Base-by-base conservation (phyloP, 2,329 filamentous ascomycete species). In the Elsinoe fawcettii region DNA sequence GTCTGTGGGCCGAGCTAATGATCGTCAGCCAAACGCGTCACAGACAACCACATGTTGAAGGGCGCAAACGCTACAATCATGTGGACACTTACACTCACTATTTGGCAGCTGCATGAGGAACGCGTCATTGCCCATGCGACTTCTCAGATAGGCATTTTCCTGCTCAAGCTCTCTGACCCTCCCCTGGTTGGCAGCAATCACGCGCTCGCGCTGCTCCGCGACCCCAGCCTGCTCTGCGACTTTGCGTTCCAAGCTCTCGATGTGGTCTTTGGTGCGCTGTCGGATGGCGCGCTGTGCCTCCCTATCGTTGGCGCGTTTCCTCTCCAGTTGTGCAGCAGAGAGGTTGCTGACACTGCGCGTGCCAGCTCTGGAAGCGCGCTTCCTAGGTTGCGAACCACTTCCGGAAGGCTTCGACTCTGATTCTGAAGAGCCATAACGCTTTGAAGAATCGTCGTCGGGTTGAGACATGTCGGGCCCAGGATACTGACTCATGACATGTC, bases 231-330 rank as follows among this genome's bases (percentile, higher is more conserved):
- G 70, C 46, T 81, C 79, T 43, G 73, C 74, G 47, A 82, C 75
- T 58, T 78, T 76, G 51, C 73, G 70, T 63, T 83, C 79, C n/a
- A 83, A 73, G 25, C 70, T 71, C 61, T 82, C 79, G 60, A 82
- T 82, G 65, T 81, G 79, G 61, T 81, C 78, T 62, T 80, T 82
- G 41, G 79, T 82, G 60, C 80, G 70, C 64, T 81, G 78, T 27
- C 80, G 77, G 62, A 82, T 83, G 51, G 79, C 80, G 62, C 80
- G 74, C 65, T 83, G 80, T 56, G 80, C 80, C 67, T 83, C 80
- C 60, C 80, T 74, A 66, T 83, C 80, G 66, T 82, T 82, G 60
- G 80, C 80, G 59, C 80, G 73, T 66, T 83, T 83, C 53, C 80
- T 72, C 63, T 82, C 80, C 51, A 83, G 70, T 64, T 82, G 80